phyloP scores from a whole-genome alignment of 352 stramenopile species.

The Globisporangium cystogenes region DNA sequence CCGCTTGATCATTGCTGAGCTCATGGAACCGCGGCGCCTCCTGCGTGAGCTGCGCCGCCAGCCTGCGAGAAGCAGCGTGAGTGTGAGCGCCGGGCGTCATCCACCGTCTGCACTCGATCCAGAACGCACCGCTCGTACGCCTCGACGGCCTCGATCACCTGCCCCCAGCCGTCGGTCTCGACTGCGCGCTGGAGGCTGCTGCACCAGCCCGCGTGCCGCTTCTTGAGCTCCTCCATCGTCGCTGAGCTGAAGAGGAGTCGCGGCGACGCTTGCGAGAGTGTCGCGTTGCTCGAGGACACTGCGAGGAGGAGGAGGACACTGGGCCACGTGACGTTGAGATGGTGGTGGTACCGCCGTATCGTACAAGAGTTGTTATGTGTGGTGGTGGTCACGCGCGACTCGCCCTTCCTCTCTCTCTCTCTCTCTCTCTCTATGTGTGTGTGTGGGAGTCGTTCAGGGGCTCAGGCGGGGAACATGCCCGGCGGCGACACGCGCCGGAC shows the following conservation, averaged over 20 bases:
- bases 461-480: background rate
- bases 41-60: conserved; percentile 29
- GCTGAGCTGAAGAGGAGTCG: background rate
- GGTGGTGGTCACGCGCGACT: background rate
- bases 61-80: too few relatives aligned
- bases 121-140: conserved; percentile 66
- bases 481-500: conserved; percentile 43
- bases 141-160: conserved; percentile 74
- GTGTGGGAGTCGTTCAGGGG: background rate
- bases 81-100: too few relatives aligned
- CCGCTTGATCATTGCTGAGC: conserved; percentile 36
- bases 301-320: too few relatives aligned
- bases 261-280: background rate
- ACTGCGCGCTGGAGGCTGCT: conserved; percentile 50
- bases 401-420: background rate
- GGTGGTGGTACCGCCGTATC: background rate
- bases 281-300: too few relatives aligned
- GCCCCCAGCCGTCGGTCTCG: conserved; percentile 59
- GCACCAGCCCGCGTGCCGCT: conserved; percentile 50
- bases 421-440: background rate
- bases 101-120: too few relatives aligned
- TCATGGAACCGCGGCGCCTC: conserved; percentile 33
- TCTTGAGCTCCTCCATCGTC: conserved; percentile 37
- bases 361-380: background rate
- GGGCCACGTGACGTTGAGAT: background rate